Evolutionary conservation across 140 eudicot species (phyloP).

Genomic region (Ambrosia hybrid): DNA sequence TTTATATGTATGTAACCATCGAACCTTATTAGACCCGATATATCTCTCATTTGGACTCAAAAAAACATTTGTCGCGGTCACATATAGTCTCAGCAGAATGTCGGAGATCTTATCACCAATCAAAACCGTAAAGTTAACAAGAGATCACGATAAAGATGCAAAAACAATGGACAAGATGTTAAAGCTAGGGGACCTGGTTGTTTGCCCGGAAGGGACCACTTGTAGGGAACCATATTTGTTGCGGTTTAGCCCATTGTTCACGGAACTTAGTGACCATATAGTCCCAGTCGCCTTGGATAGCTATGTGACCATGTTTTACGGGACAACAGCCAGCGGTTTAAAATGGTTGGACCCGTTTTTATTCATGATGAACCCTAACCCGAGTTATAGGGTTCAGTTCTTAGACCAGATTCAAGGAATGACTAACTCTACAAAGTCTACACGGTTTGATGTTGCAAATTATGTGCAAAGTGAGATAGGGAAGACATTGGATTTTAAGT

Average conservation of each 20-base stretch:
- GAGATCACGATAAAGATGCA: conserved; percentile 48
- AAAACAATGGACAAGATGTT: conserved; percentile 52
- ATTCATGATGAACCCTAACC: conserved; percentile 62
- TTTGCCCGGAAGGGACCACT: conserved; percentile 74
- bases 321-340: conserved; percentile 60
- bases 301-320: conserved; percentile 56
- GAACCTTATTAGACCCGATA: conserved; percentile 63
- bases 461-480: conserved; percentile 57
- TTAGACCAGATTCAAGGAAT: conserved; percentile 41
- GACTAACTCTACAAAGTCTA: not conserved
- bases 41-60: conserved; percentile 48
- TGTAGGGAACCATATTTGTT: conserved; percentile 65
- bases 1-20: conserved; percentile 68
- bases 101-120: conserved; percentile 64
- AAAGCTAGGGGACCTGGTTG: conserved; percentile 56
- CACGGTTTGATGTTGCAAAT: conserved; percentile 53
- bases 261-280: conserved; percentile 55
- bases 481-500: conserved; percentile 46
- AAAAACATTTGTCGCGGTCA: conserved; percentile 52
- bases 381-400: conserved; percentile 43
- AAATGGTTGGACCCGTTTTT: conserved; percentile 58
- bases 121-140: conserved; percentile 52
- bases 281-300: conserved; percentile 61
- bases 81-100: conserved; percentile 61
- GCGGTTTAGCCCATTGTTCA: conserved; percentile 58